Evolutionary conservation across 352 stramenopile species (phyloP), one percentile per base, ranked within the genome.

Genomic region (Globisporangium cederbergense): DNA sequence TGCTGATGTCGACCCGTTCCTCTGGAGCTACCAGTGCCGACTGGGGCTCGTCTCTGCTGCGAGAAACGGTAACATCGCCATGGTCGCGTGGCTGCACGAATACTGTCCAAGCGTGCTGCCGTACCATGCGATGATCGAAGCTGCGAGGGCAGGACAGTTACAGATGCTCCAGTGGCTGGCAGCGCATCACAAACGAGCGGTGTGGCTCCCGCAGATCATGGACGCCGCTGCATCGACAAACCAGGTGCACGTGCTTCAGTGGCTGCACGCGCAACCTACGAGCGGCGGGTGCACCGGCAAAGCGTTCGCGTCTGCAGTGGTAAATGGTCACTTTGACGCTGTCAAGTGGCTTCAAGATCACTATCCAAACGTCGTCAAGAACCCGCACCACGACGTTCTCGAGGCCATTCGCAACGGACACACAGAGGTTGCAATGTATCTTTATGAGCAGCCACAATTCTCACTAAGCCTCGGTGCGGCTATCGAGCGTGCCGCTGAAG

Each of bases 151-250:
- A 13, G 50, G 50, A 5, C 32, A 40, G 6, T 7, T 56, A 2
- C 16, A 13, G 4, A 42, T 56, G 11, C 28, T 56, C 14, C 6
- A 56, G 16, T 56, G 50, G 28, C 28, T 56, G 6, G 7, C 28
- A 16, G 28, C 40, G 6, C 50, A 16, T 10, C 40, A n/a, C 13
- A 11, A 46, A 14, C 40, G 40, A 3, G 40, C 13, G 0, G 40
- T 46, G 40, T 46, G 40, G 40, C 0, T 46, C 13, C 40, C 40
- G 13, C 40, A 46, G 13, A 56, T 56, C 14, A 42, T 56, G 50
- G 50, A 56, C 3, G 28, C 50, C 8, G 50, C 50, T 25, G 50
- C 50, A 28, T 56, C 50, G 50, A 56, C 50, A 14, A 56, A 42
- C 28, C 28, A 56, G 6, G 0, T 42, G 8, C 25, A n/a, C 32